Conservation (phyloP, 148 eudicot species). For the Amaranthus cruentus region DNA sequence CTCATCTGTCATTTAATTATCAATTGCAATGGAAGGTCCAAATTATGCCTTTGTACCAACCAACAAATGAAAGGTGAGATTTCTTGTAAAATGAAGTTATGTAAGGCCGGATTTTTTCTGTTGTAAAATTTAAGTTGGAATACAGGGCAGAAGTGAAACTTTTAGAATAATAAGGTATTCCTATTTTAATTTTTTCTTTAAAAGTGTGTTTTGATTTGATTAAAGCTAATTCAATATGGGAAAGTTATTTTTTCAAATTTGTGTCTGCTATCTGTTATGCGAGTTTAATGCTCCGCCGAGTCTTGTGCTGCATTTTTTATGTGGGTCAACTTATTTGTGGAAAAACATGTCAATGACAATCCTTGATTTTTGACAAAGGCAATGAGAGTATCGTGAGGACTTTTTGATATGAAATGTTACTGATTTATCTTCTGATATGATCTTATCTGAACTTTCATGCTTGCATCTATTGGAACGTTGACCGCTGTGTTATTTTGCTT, state of each 20-base stretch:
- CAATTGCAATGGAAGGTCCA: too few species aligned
- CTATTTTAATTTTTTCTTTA: not conserved
- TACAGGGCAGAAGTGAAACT: too few species aligned
- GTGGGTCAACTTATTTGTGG: not conserved
- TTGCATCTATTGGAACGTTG: conserved; percentile 6
- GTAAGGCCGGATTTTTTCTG: too few species aligned
- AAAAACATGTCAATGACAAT: not conserved
- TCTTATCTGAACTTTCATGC: conserved; percentile 6
- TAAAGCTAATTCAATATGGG: not conserved
- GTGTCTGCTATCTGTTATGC: not conserved
- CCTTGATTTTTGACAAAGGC: not conserved
- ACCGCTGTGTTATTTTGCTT: conserved; percentile 20
- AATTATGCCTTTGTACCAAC: too few species aligned
- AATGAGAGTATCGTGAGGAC: not conserved
- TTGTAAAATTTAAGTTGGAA: too few species aligned
- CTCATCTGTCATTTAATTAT: too few species aligned
- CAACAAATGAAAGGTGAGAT: too few species aligned
- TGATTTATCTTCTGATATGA: not conserved
- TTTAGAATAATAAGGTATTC: not conserved
- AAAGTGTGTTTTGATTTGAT: not conserved
- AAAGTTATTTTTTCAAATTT: not conserved
- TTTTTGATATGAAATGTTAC: not conserved
- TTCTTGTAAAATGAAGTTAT: too few species aligned
- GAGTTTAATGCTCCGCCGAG: too few species aligned
- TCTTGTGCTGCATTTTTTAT: not conserved